phyloP scores from a whole-genome alignment of 2,329 filamentous ascomycete species.

The Arthrobotrys pseudoclavata region DNA sequence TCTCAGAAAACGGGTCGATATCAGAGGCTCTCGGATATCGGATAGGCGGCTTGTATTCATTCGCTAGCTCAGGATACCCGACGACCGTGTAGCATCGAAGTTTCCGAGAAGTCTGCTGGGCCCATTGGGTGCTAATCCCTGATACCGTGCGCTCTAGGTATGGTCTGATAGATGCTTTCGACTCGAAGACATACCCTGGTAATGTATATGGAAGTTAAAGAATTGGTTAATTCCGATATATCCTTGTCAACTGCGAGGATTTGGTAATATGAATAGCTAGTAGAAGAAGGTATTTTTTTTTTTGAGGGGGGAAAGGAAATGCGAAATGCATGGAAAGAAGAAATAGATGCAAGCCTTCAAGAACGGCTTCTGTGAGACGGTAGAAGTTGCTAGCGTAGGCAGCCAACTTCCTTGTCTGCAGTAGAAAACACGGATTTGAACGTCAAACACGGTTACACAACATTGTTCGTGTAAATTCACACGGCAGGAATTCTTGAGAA shows the following conservation, averaged over 20 bases:
- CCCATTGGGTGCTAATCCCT: conserved; percentile 80
- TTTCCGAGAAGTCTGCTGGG: conserved; percentile 75
- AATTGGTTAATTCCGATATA: conserved; percentile 42
- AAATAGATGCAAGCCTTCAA: conserved; percentile 8
- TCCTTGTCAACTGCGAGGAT: conserved; percentile 26
- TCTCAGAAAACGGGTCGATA: conserved; percentile 56
- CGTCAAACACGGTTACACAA: conserved; percentile 51
- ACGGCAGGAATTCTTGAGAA: conserved; percentile 29
- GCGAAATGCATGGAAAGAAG: conserved; percentile 11
- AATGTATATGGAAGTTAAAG: conserved; percentile 60
- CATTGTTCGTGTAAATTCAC: conserved; percentile 27
- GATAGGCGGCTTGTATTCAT: conserved; percentile 70
- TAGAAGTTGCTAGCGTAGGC: conserved; percentile 24
- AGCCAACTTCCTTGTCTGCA: conserved; percentile 34
- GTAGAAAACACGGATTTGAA: conserved; percentile 26
- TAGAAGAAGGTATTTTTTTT: not conserved
- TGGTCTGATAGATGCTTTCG: conserved; percentile 76
- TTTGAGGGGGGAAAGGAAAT: not conserved
- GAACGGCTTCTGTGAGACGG: conserved; percentile 30
- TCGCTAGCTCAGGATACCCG: conserved; percentile 80
- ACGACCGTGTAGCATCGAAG: conserved; percentile 77
- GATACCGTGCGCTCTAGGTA: conserved; percentile 76
- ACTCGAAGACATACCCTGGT: conserved; percentile 82
- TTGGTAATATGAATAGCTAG: conserved; percentile 14
- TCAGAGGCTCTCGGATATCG: conserved; percentile 53